These are phyloP conservation scores for Karstenula rhodostoma DNA, from an alignment of 2,329 filamentous ascomycete genomes.

Conservation along the genomic window DNA sequence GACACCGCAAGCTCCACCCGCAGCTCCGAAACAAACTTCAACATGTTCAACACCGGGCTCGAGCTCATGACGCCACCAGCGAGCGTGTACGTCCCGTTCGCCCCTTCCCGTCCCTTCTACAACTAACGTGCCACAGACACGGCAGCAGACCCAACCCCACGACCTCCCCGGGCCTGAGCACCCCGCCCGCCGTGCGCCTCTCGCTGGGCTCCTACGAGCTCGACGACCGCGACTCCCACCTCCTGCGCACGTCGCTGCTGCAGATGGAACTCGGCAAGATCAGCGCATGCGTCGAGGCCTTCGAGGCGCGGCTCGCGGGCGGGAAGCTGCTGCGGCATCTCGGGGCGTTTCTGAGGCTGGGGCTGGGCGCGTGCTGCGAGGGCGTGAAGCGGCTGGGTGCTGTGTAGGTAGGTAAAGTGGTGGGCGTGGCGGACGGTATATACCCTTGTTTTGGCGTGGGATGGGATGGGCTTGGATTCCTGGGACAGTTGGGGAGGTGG, in stretches of 20 bases:
- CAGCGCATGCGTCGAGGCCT: constrained; percentile 5
- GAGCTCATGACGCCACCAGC: background rate
- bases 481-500: too few relatives aligned
- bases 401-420: too few relatives aligned
- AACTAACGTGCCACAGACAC: too few relatives aligned
- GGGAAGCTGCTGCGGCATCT: too few relatives aligned
- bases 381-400: too few relatives aligned
- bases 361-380: too few relatives aligned
- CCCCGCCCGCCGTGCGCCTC: background rate
- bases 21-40: background rate
- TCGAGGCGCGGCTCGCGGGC: constrained; percentile 1
- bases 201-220: constrained; percentile 9
- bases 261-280: constrained; percentile 14
- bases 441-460: too few relatives aligned
- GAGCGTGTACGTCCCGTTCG: background rate
- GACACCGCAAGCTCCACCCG: background rate
- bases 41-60: background rate
- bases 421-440: too few relatives aligned
- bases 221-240: constrained; percentile 9
- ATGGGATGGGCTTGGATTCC: too few relatives aligned
- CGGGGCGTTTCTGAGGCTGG: too few relatives aligned
- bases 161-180: background rate
- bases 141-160: background rate
- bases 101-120: too few relatives aligned
- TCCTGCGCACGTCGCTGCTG: constrained; percentile 9